A percentile compares a stretch with the other conserved stretches of the same genome.
Conservation (phyloP, 2,329 filamentous ascomycete species). For the Onygenales sp. region DNA sequence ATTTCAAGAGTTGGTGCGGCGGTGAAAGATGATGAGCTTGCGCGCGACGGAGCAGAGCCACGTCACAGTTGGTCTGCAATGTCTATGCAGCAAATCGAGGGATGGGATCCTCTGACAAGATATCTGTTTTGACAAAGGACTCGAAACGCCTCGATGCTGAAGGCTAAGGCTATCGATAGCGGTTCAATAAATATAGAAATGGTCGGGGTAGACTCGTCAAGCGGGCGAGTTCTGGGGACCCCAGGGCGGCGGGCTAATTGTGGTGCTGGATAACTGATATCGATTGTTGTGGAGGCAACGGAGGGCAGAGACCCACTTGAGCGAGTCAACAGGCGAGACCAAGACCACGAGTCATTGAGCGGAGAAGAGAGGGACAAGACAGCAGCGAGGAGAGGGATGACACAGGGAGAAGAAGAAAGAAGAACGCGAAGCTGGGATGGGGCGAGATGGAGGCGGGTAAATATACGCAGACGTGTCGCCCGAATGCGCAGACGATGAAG, state of each 20-base stretch:
- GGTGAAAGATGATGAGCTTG: not conserved
- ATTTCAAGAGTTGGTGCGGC: not conserved
- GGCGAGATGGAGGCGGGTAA: not conserved
- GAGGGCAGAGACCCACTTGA: not conserved
- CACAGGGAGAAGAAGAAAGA: not conserved
- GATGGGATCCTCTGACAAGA: not conserved
- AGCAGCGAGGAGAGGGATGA: not conserved
- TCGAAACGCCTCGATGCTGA: not conserved
- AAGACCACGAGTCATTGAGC: not conserved
- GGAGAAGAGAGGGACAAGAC: not conserved
- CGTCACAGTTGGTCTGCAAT: not conserved
- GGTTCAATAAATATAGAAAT: not conserved
- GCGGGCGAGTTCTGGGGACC: not conserved
- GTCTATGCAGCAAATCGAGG: not conserved
- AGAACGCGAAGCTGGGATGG: not conserved
- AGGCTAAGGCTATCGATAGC: not conserved
- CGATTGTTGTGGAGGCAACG: conserved; percentile 2
- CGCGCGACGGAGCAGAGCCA: not conserved
- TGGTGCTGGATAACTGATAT: not conserved
- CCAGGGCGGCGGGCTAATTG: not conserved
- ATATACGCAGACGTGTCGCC: not conserved
- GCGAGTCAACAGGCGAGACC: not conserved
- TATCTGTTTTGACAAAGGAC: not conserved
- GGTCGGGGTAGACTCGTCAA: not conserved
- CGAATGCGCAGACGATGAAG: not conserved